Conservation (phyloP, 2,329 filamentous ascomycete species). For the Xylaria polymorpha region DNA sequence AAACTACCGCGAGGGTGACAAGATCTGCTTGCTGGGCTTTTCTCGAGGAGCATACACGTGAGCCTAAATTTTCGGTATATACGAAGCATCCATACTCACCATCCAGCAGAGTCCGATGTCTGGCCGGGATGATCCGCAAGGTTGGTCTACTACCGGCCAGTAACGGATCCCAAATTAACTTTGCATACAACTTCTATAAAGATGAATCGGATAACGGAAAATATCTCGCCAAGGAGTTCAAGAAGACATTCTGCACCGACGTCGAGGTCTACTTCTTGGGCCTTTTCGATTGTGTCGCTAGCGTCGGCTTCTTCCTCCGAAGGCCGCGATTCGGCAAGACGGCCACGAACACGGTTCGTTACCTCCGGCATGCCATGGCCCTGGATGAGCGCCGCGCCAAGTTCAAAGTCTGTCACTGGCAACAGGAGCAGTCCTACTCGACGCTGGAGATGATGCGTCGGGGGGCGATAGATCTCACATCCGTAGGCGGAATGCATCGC, state of each 20-base stretch:
- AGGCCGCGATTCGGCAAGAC: slow-evolving; percentile 37
- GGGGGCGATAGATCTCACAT: slow-evolving; percentile 30
- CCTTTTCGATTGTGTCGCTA: slow-evolving; percentile 36
- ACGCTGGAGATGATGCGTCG: slow-evolving; percentile 17
- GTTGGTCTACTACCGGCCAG: slow-evolving; percentile 35
- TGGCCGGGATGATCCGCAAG: slow-evolving; percentile 38
- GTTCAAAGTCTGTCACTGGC: slow-evolving; percentile 38
- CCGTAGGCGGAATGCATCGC: slow-evolving; percentile 12
- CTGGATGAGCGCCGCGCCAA: slow-evolving; percentile 36
- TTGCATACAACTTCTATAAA: slow-evolving; percentile 39
- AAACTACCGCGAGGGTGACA: slow-evolving; percentile 37
- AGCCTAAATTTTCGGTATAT: background rate
- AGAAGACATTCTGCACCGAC: slow-evolving; percentile 37
- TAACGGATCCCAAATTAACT: slow-evolving; percentile 36
- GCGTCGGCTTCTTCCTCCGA: slow-evolving; percentile 37
- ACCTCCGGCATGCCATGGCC: slow-evolving; percentile 37
- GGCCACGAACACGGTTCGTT: slow-evolving; percentile 32
- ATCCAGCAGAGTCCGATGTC: slow-evolving; percentile 30
- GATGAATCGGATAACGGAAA: slow-evolving; percentile 33
- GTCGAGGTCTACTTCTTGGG: slow-evolving; percentile 36
- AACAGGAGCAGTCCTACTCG: slow-evolving; percentile 12
- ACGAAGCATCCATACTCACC: background rate
- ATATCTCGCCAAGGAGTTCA: slow-evolving; percentile 33
- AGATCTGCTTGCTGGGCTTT: slow-evolving; percentile 37
- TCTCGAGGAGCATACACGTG: slow-evolving; percentile 38